phyloP scores from a whole-genome alignment of 2,329 filamentous ascomycete genomes.

The Bipolaris bicolor region DNA sequence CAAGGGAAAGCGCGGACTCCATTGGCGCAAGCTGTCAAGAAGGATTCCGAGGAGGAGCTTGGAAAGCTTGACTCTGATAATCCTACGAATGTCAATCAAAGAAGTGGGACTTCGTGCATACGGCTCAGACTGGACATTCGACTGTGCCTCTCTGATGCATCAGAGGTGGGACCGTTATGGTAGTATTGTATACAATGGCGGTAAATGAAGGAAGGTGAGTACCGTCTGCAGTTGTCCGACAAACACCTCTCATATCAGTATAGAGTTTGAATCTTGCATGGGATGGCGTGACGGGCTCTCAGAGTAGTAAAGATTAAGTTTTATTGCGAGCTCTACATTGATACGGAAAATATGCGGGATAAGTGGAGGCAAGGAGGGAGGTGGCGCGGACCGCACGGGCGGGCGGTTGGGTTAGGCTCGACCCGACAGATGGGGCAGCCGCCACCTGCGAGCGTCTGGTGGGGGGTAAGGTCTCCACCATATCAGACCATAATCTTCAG shows the following conservation, averaged over 20 bases:
- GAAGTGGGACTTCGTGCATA: background rate
- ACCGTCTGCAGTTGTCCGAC: background rate
- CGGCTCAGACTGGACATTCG: background rate
- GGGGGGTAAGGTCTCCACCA: background rate
- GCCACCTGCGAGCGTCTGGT: background rate
- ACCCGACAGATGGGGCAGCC: background rate
- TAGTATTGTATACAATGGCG: background rate
- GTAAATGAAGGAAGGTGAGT: background rate
- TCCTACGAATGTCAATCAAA: background rate
- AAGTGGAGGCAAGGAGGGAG: background rate
- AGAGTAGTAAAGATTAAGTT: background rate
- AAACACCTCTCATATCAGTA: background rate
- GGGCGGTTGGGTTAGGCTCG: background rate
- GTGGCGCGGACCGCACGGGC: background rate
- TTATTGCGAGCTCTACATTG: background rate
- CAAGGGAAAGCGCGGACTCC: background rate
- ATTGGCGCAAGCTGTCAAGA: background rate
- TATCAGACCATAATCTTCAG: background rate
- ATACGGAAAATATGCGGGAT: background rate
- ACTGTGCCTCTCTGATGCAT: background rate
- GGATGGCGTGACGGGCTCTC: background rate
- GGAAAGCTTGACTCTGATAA: background rate
- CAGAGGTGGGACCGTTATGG: background rate
- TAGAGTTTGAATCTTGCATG: background rate
- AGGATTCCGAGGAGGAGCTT: background rate